Evolutionary conservation across 768 basidiomycete genomes (phyloP), one percentile per base, ranked within the genome.

Genomic region (Amanita jacksonii): DNA sequence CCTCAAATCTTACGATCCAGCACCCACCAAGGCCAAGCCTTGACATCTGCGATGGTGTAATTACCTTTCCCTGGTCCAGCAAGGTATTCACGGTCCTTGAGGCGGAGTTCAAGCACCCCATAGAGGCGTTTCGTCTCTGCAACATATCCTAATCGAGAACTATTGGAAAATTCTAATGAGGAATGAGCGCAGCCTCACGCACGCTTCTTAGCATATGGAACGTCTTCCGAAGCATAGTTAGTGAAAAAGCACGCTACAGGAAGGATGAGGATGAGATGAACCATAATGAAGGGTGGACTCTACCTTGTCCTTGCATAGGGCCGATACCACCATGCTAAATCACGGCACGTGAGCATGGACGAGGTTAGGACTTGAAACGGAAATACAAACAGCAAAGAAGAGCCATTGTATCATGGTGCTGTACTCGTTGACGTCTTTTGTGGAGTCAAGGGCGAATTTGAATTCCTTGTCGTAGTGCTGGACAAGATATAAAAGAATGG

Each of bases 121-220:
- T 85, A 91, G 15, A 93, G 70, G 22, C 92, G 76, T 51, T 77
- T 79, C 2, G 85, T 85, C 69, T 94, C 92, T 20, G 87, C 79
- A n/a, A 66, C 51, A 61, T 87, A 93, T 39, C 89, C 79, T 78
- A 54, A n/a, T 49, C 45, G 55, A 28, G 48, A 38, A 6, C 25
- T 10, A 22, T 15, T 5, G 39, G 31, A 8, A 9, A 30, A n/a
- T n/a, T n/a, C 18, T 28, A 3, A 32, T 27, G 13, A 6, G 15
- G 6, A 16, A 13, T 10, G 25, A 24, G 18, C 9, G 25, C 16
- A 34, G 35, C 16, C 31, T 0, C 23, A 37, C 13, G 20, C 13
- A 79, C 81, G 73, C 52, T 77, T 79, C 61, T 78, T 81, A 24
- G 68, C 79, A 45, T 80, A 87, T 13, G 79, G 77, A 48, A 85